These are phyloP conservation scores for Penicillium nordicum DNA, from an alignment of 2,329 filamentous ascomycete genomes.

Conservation along the genomic window DNA sequence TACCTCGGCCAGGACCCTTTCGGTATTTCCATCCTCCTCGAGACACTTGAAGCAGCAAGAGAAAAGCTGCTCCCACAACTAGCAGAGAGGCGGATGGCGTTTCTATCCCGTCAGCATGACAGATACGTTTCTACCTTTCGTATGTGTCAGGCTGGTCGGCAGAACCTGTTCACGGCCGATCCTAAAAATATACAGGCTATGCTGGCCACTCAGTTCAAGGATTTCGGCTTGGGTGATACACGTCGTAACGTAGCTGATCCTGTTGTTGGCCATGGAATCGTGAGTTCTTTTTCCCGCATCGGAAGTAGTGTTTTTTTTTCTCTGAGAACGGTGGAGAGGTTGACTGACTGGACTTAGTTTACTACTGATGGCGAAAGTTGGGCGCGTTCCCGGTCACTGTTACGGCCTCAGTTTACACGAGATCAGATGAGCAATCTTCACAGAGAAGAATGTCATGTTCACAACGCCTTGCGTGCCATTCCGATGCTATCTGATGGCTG, in stretches of 20 bases:
- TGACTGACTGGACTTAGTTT: constrained; percentile 29
- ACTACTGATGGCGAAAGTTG: constrained; percentile 48
- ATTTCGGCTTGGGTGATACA: background rate
- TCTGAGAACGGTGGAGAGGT: background rate
- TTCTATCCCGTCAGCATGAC: background rate
- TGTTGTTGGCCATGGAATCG: background rate
- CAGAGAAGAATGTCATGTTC: constrained; percentile 60
- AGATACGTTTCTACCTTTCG: background rate
- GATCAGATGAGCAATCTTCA: constrained; percentile 53
- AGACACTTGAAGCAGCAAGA: background rate
- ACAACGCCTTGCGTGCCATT: constrained; percentile 18
- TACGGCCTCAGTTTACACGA: constrained; percentile 52
- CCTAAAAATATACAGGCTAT: background rate
- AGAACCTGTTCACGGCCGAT: background rate
- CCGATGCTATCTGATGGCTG: constrained; percentile 53
- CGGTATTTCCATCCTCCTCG: background rate
- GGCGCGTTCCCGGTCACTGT: constrained; percentile 44
- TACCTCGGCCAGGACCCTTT: background rate
- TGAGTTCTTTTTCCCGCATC: background rate
- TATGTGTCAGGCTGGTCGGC: background rate
- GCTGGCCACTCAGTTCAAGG: background rate
- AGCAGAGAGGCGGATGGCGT: background rate
- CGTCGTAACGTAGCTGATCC: background rate
- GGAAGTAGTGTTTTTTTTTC: background rate
- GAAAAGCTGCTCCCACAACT: background rate